Evolutionary conservation across 345 rosid genomes (phyloP), one percentile per base, ranked within the genome.

Genomic region (Hypericum perforatum): DNA sequence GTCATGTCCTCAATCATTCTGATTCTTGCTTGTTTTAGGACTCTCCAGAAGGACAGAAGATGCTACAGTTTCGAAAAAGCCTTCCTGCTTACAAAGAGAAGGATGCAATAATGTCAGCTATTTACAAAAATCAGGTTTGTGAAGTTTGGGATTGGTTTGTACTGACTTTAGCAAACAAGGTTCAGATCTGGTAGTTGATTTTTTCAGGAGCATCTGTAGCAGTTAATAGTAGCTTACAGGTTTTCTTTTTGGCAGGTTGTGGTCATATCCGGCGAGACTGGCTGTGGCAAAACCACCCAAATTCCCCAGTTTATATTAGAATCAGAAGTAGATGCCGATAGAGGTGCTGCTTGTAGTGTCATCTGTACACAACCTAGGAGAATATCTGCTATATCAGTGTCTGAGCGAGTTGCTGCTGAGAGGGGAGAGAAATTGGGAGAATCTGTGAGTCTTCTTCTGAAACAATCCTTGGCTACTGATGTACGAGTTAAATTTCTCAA

Each of bases 261-360:
- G 61, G 78, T 90, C 50, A 63, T 90, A 67, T 90, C 94, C 50
- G 97, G 96, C 46, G 91, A 86, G 82, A 90, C 97, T 73, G 97
- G 97, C 46, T 90, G 97, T 59, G 97, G 96, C 65, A 90, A 90
- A 79, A 90, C 97, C 57, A 90, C 95, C n/a, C 96, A 90, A 57
- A 72, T 90, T 74, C 97, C 97, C 57, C 97, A 90, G 68, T 90
- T 75, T 65, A 77, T 90, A 52, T 71, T 90, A 64, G 97, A 90
- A 72, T 76, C 94, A 39, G 81, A 84, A 73, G 71, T 82, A 61
- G 76, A 75, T 58, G 76, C 81, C 70, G 67, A 52, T 37, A 74
- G 62, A 0, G 97, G 97, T 65, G 94, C 96, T 73, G 62, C 29
- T 60, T 90, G 94, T 67, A 86, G 76, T 63, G 79, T 90, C 62